Evolutionary conservation across 257 asterid species (phyloP), one percentile per base, ranked within the genome.

Genomic region (Solanum ahanhuiri): DNA sequence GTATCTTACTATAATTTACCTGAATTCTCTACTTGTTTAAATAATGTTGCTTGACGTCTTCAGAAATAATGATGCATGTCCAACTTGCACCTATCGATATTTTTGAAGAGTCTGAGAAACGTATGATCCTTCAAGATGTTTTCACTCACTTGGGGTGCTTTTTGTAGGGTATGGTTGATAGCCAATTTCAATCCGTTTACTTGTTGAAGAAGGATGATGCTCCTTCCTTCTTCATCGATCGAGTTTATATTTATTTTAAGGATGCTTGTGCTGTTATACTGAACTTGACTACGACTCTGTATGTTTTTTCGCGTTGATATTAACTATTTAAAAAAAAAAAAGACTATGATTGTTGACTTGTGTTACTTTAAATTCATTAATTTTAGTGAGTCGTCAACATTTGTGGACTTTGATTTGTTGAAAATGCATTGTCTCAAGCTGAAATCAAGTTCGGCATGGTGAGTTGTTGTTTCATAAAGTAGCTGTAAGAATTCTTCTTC

Each of bases 361-460:
- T 76, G 60, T 23, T 84, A 84, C 37, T 83, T 87, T 4, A 58
- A 37, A 51, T 51, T 71, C 81, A 30, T 87, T 30, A 7, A 81
- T 57, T 85, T n/a, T 82, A 93, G 95, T 90, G 81, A 77, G 41
- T 85, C 77, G 45, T 66, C 87, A 51, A 17, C 63, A 25, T 87
- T 45, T 20, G 91, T 90, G 85, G 87, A 92, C 91, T 91, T 75
- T 77, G 66, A 66, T 31, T 43, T 41, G 7, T 41, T 90, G 71
- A 83, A 86, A 66, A 48, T 34, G 23, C 91, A 88, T 66, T 88
- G 83, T 64, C 86, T 88, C 89, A 91, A 89, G 91, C 92, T 92
- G 37, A 92, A 89, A 86, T 92, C 93, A 90, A 87, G 95, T 77
- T 90, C 93, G 30, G 87, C 89, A 54, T 89, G 95, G 93, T 92